Percentiles rank a stretch among this genome's conserved stretches.
phyloP scores from a whole-genome alignment of 257 asterid species.

The Ocimum tenuiflorum region DNA sequence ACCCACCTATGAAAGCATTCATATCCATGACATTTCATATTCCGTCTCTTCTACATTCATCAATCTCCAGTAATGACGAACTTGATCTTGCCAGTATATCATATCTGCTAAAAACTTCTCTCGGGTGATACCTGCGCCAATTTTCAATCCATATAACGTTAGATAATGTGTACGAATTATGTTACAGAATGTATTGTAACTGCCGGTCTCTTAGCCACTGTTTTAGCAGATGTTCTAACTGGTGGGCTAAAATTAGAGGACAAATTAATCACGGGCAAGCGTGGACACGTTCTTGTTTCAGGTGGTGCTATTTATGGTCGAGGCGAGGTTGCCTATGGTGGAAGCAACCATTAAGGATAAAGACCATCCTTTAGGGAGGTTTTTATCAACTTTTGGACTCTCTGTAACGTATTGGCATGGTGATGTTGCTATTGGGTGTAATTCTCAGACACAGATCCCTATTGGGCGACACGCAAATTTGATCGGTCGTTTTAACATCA shows the following conservation, averaged over 20 bases:
- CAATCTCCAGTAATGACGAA: conserved; percentile 91
- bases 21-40: conserved; percentile 83
- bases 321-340: conserved; percentile 89
- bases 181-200: too few relatives aligned
- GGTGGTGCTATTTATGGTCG: conserved; percentile 91
- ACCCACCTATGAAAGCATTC: conserved; percentile 86
- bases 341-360: conserved; percentile 87
- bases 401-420: conserved; percentile 98
- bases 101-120: conserved; percentile 60
- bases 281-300: conserved; percentile 71
- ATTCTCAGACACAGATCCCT: conserved; percentile 85
- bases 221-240: conserved; percentile 72
- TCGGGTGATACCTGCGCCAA: conserved; percentile 48
- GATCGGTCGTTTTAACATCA: conserved; percentile 79
- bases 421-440: conserved; percentile 88
- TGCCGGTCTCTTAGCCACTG: conserved; percentile 84
- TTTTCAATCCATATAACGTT: too few relatives aligned
- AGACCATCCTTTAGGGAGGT: conserved; percentile 81
- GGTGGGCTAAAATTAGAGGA: conserved; percentile 90
- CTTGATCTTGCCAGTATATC: conserved; percentile 91
- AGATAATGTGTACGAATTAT: too few relatives aligned
- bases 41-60: conserved; percentile 62
- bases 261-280: conserved; percentile 53
- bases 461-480: conserved; percentile 74
- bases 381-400: conserved; percentile 67